These are phyloP conservation scores for Lactarius tabidus DNA, from an alignment of 768 basidiomycete species.

Conservation along the genomic window DNA sequence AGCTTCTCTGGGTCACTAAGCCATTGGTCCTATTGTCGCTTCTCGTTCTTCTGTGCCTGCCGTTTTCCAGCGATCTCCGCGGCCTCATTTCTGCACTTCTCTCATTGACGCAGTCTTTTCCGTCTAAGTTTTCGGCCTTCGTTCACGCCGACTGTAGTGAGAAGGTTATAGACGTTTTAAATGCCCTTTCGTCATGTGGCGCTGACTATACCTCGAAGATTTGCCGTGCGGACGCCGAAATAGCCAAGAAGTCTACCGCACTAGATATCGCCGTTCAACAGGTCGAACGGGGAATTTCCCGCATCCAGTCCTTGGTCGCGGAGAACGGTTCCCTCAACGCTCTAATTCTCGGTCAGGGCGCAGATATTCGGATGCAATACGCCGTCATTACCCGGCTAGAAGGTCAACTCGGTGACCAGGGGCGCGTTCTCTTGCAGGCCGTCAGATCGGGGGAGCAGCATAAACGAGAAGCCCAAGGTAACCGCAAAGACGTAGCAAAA, in stretches of 20 bases:
- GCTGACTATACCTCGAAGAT: not conserved
- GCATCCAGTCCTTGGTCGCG: slow-evolving; percentile 2
- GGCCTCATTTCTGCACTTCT: not conserved
- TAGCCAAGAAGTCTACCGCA: not conserved
- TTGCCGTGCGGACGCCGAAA: not conserved
- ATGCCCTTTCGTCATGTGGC: not conserved
- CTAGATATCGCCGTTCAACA: slow-evolving; percentile 8
- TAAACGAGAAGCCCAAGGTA: not conserved
- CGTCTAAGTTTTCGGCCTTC: not conserved
- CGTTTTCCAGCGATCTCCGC: not conserved
- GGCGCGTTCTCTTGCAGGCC: not conserved
- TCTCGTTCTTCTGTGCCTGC: not conserved
- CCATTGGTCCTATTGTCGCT: not conserved
- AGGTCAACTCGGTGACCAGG: not conserved
- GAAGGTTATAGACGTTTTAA: not conserved
- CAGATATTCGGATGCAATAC: not conserved
- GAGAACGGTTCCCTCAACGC: slow-evolving; percentile 1
- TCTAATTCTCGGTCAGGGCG: not conserved
- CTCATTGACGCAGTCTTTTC: not conserved
- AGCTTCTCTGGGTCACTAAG: not conserved
- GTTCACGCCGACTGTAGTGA: not conserved
- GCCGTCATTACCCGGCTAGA: not conserved
- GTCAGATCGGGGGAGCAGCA: not conserved
- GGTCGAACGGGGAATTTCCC: not conserved
- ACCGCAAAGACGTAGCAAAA: slow-evolving; percentile 6